A percentile compares a stretch with the other conserved stretches of the same genome.
Conservation (phyloP, 1,139 yeast genomes). For the Geotrichum europaeum region DNA sequence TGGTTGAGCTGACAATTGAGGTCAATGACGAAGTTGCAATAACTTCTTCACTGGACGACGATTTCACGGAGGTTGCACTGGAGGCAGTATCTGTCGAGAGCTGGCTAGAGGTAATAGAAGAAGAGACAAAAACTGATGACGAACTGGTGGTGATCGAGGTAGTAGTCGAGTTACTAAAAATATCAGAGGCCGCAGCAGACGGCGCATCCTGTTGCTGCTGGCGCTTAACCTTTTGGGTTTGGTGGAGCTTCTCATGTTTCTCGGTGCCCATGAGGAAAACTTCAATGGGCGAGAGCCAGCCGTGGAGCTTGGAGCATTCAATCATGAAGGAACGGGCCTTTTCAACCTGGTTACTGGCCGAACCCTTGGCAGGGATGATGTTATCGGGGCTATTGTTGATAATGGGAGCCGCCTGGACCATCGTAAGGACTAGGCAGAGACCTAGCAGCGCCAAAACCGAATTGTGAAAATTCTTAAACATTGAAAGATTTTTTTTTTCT, state of each 20-base stretch:
- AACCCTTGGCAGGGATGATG: not conserved
- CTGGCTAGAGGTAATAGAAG: not conserved
- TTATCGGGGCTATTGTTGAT: not conserved
- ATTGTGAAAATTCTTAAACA: not conserved
- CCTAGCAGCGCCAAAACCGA: not conserved
- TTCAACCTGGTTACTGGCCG: not conserved
- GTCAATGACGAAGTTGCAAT: not conserved
- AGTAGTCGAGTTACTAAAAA: not conserved
- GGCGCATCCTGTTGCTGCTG: not conserved
- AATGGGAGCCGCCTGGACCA: not conserved
- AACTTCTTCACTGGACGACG: not conserved
- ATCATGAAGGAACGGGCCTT: not conserved
- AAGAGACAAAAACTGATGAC: not conserved
- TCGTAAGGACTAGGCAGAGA: not conserved
- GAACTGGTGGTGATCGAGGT: not conserved
- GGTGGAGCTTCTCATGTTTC: constrained; percentile 4
- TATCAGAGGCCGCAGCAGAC: not conserved
- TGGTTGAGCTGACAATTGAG: not conserved
- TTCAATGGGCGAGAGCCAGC: constrained; percentile 7
- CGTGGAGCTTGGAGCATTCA: constrained; percentile 6
- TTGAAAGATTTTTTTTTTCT: not conserved
- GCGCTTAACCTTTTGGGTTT: not conserved
- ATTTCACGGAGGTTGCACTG: not conserved
- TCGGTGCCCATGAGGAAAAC: not conserved
- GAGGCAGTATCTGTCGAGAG: not conserved